Percentiles rank a stretch among this genome's conserved stretches.
Evolutionary conservation across 2,329 filamentous ascomycete genomes (phyloP).

Genomic region (Fusarium sp.): DNA sequence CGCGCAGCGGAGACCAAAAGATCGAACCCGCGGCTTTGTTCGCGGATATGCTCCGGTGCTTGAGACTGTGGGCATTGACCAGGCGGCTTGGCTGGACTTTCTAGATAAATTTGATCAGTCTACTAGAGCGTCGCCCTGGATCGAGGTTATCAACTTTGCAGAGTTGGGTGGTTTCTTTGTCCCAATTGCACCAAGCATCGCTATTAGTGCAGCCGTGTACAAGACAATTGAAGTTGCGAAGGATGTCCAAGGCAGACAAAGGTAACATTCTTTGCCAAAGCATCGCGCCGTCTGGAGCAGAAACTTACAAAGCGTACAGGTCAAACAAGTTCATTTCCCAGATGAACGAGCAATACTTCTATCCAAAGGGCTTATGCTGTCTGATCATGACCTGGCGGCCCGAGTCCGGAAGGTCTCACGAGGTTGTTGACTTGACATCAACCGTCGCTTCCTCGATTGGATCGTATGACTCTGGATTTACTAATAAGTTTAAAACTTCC

Average conservation of each 20-base stretch:
- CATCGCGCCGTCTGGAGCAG: neutral
- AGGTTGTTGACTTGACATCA: constrained; percentile 30
- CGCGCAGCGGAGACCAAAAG: constrained; percentile 12
- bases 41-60: constrained; percentile 8
- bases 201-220: constrained; percentile 5
- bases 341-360: constrained; percentile 57
- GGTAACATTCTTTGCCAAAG: neutral
- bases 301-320: neutral
- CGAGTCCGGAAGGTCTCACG: constrained; percentile 40
- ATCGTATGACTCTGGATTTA: neutral
- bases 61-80: neutral
- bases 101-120: constrained; percentile 15
- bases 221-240: constrained; percentile 1
- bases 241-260: constrained; percentile 4
- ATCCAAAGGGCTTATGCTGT: constrained; percentile 62
- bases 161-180: constrained; percentile 9
- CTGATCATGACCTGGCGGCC: constrained; percentile 64
- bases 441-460: neutral
- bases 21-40: constrained; percentile 15
- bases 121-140: neutral
- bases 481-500: constrained; percentile 9
- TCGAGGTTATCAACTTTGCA: constrained; percentile 14
- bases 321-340: constrained; percentile 8
- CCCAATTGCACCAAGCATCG: constrained; percentile 7
- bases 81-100: constrained; percentile 13